Percentiles rank a stretch among this genome's conserved stretches.
Evolutionary conservation across 257 asterid species (phyloP).

Genomic region (Forsythia viridissima): DNA sequence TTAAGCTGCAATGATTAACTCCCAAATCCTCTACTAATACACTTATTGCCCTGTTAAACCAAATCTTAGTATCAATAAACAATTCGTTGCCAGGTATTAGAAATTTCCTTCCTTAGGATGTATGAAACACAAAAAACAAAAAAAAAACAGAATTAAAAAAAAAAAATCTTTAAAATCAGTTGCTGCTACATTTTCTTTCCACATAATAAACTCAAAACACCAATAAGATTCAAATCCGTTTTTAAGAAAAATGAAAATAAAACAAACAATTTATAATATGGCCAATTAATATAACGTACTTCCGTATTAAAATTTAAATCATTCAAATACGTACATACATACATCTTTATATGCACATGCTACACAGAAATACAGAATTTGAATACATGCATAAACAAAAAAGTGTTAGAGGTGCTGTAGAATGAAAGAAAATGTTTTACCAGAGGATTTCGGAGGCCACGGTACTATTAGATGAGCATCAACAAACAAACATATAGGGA

Average conservation of each 20-base stretch:
- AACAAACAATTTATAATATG: not conserved
- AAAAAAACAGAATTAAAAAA: too few relatives aligned
- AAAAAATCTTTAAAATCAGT: too few relatives aligned
- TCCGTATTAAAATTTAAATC: not conserved
- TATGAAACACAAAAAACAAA: too few relatives aligned
- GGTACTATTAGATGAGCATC: slow-evolving; percentile 36
- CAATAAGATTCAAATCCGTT: slow-evolving; percentile 8
- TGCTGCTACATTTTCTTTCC: too few relatives aligned
- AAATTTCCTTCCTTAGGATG: too few relatives aligned
- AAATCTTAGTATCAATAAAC: too few relatives aligned
- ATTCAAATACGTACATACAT: slow-evolving; percentile 18
- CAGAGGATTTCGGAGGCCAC: slow-evolving; percentile 20
- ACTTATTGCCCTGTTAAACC: too few relatives aligned
- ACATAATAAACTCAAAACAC: slow-evolving; percentile 3
- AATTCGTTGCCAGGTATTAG: too few relatives aligned
- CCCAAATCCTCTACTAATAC: slow-evolving; percentile 9
- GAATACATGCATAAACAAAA: slow-evolving; percentile 6
- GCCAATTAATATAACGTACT: slow-evolving; percentile 7
- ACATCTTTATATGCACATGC: not conserved
- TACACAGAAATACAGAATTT: not conserved
- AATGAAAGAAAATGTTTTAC: slow-evolving; percentile 16
- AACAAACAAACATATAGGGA: slow-evolving; percentile 18
- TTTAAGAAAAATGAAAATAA: not conserved
- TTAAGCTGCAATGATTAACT: not conserved
- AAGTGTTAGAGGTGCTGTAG: too few relatives aligned